Base-by-base conservation (phyloP, 2,329 filamentous ascomycete species). In the Chaetothyriales sp. region DNA sequence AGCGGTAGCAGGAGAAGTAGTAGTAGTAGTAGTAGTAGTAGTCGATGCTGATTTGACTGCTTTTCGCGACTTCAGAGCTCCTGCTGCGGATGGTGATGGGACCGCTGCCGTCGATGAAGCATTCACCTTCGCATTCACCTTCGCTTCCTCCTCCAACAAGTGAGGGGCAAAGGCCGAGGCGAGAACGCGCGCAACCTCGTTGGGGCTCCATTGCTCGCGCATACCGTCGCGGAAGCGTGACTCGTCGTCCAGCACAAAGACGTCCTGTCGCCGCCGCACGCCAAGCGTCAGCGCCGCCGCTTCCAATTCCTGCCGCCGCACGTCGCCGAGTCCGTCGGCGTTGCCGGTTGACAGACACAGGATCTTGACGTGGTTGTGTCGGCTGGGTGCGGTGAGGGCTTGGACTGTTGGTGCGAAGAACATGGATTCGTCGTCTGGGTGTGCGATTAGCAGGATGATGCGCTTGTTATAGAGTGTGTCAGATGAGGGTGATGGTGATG, bases 341-440 rank as follows among this genome's bases (percentile, higher is more conserved):
- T 96, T 76, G 51, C 87, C 84, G 58, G 81, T 90, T 68, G 86
- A 93, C 56, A 98, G 71, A 69, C 92, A 98, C 51, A 96, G 70
- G 56, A 98, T 94, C 70, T 93, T 92, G 63, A 98, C 77, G 64
- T 93, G 87, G 68, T 98, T 96, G 3, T 86, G 84, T 18, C 83
- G 74, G 53, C 81, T 79, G 3, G 87, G 86, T 12, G 78, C 74
- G 18, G 88, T 90, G 52, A 98, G 77, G n/a, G 85, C 81, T 60
- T 93, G 75, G 12, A 96, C 74, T 0, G 87, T 85, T 0, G 92
- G 92, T 56, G 88, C 81, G 69, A 98, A 98, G 75, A 98, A 98
- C 92, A 98, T 98, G 66, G 90, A 92, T 72, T 98, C 92, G 63
- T 98, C 92, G 68, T 98, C 92, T 0, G 92, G 92, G 70, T 98